phyloP scores from a whole-genome alignment of 2,329 filamentous ascomycete genomes.

The Corinectria fuckeliana region DNA sequence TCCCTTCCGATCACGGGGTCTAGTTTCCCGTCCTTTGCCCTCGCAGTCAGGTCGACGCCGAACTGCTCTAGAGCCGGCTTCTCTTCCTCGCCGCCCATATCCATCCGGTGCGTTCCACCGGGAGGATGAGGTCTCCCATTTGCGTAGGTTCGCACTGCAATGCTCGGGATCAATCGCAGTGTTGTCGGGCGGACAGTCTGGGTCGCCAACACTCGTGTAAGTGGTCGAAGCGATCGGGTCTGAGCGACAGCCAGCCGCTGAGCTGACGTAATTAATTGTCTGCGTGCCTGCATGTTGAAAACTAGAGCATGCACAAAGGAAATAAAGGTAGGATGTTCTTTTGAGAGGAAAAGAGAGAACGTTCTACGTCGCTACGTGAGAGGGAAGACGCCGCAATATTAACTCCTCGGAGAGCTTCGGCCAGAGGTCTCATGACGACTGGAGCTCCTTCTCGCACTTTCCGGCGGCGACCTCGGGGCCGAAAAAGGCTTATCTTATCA shows the following conservation, averaged over 20 bases:
- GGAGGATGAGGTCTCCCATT: constrained; percentile 84
- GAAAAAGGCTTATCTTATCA: constrained; percentile 41
- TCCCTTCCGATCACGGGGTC: constrained; percentile 96
- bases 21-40: constrained; percentile 85
- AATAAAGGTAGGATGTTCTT: constrained; percentile 2
- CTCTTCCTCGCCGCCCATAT: constrained; percentile 76
- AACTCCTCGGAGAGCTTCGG: constrained; percentile 19
- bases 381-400: constrained; percentile 29
- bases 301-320: constrained; percentile 15
- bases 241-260: constrained; percentile 46
- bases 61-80: constrained; percentile 91
- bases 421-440: constrained; percentile 36
- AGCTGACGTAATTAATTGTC: constrained; percentile 47
- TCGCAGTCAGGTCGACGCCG: constrained; percentile 86
- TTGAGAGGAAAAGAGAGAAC: constrained; percentile 4
- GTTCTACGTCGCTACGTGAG: not conserved
- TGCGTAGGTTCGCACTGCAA: constrained; percentile 61
- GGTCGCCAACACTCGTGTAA: constrained; percentile 35
- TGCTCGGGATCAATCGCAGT: constrained; percentile 46
- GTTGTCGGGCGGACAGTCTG: constrained; percentile 31
- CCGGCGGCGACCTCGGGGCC: constrained; percentile 35
- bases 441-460: constrained; percentile 51
- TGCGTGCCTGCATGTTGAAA: constrained; percentile 49
- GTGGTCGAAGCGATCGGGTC: constrained; percentile 38
- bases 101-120: constrained; percentile 93